Conservation (phyloP, 2,329 filamentous ascomycete genomes). For the Phoma sp. region DNA sequence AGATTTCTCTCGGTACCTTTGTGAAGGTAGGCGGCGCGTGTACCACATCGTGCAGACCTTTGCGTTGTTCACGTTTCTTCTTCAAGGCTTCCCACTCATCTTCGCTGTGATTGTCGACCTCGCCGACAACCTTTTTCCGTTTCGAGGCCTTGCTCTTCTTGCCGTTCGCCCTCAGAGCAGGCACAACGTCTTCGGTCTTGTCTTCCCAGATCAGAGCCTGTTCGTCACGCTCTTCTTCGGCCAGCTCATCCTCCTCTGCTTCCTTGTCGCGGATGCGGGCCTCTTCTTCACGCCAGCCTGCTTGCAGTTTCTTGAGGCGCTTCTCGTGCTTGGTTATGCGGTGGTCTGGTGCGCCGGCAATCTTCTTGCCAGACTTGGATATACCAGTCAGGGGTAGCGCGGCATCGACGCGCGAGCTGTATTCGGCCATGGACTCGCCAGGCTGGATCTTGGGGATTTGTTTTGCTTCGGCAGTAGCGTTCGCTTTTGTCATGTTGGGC, state of each 20-base stretch:
- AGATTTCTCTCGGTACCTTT: constrained; percentile 66
- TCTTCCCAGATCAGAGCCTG: constrained; percentile 69
- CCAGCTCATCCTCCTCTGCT: constrained; percentile 75
- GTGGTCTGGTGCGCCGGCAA: constrained; percentile 69
- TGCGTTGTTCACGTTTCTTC: constrained; percentile 60
- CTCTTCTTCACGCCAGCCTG: constrained; percentile 64
- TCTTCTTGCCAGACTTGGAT: constrained; percentile 65
- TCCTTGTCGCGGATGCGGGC: constrained; percentile 71
- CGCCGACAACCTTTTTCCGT: constrained; percentile 58
- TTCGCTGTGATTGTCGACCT: constrained; percentile 63
- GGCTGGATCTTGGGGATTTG: constrained; percentile 66
- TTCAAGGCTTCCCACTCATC: constrained; percentile 82
- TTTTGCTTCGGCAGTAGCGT: constrained; percentile 35
- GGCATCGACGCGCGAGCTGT: constrained; percentile 81
- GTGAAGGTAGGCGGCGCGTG: constrained; percentile 78
- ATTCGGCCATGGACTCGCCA: constrained; percentile 83
- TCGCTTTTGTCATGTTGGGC: background rate
- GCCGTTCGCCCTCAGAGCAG: constrained; percentile 45
- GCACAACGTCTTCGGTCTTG: constrained; percentile 67
- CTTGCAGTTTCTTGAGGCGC: constrained; percentile 69
- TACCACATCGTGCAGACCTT: constrained; percentile 65
- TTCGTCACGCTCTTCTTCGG: constrained; percentile 66
- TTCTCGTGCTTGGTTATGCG: constrained; percentile 80
- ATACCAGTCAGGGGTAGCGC: constrained; percentile 79
- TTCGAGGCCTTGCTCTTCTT: constrained; percentile 60